Evolutionary conservation across 2,329 filamentous ascomycete species (phyloP), one percentile per base, ranked within the genome.

Genomic region (Pezicula radicicola): DNA sequence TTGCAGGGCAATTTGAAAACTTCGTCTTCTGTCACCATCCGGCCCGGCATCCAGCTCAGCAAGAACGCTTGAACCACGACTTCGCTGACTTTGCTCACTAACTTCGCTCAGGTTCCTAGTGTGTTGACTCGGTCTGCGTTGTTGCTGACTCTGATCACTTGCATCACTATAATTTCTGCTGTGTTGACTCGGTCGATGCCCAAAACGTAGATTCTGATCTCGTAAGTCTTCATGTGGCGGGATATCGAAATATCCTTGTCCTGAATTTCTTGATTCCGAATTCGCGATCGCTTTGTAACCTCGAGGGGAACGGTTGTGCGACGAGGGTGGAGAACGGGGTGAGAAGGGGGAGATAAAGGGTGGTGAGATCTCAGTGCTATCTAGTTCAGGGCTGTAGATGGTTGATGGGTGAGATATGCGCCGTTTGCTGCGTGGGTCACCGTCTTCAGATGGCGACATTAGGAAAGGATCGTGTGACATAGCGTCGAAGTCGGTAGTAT

Each of bases 391-490:
- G 41, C 48, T 57, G 21, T 56, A 48, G 33, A 36, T 41, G 12
- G 49, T 48, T 13, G 56, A 55, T 13, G 51, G 48, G 7, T 50
- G 46, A 25, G 52, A 57, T 15, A 53, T 51, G 3, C 53, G 49
- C 9, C 54, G 56, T 15, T 57, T 44, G 27, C 52, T 62, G 15
- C 53, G 44, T 13, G 57, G 48, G 19, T 50, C 50, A 30, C 28
- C 28, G 10, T 30, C 28, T 36, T 57, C 48, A 3, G 61, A 63
- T 2, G 49, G 37, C 2, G 35, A 58, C 53, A 66, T 64, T 50
- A 63, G 62, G 2, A 64, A 49, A n/a, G 63, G 63, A 52, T 66
- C 64, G 5, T 63, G 46, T 21, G 63, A 63, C 55, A 65, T 54
- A 3, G 53, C 45, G 27, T 63, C 51, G 19, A 53, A 16, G 6